Conservation (phyloP, 73 alveolate species). For the Paramecium octaurelia region DNA sequence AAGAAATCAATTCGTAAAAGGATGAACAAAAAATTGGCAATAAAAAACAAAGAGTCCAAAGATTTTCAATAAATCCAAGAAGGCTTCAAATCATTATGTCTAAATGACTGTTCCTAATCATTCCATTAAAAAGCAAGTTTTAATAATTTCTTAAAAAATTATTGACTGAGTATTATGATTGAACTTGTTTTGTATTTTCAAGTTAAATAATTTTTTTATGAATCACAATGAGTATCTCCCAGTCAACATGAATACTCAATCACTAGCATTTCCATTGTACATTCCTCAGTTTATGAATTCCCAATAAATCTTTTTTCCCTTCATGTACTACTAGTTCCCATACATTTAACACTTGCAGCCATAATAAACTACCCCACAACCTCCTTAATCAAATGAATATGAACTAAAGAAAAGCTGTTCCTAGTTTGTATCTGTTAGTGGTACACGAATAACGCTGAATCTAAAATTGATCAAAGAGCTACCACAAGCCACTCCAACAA, state of each 20-base stretch:
- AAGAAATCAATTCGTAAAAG: background rate
- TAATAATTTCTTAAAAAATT: background rate
- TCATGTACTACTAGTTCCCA: background rate
- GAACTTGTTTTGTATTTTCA: background rate
- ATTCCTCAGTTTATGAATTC: background rate
- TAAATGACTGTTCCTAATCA: background rate
- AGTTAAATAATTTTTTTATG: background rate
- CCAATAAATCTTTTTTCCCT: background rate
- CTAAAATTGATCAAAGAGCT: background rate
- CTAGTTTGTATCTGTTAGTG: background rate
- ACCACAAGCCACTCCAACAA: background rate
- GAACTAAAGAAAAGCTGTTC: background rate
- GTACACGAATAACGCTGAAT: background rate
- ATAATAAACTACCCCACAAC: background rate
- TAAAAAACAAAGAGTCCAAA: background rate
- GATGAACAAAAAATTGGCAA: background rate
- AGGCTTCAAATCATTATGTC: background rate
- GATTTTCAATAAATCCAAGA: background rate
- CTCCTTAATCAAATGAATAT: background rate
- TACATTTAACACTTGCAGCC: background rate
- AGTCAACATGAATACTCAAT: background rate
- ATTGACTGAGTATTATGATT: background rate
- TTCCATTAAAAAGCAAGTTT: background rate
- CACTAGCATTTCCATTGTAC: background rate
- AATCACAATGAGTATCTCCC: background rate